Conservation (phyloP, 108 stramenopile genomes). For the Conticribra guillardii region DNA sequence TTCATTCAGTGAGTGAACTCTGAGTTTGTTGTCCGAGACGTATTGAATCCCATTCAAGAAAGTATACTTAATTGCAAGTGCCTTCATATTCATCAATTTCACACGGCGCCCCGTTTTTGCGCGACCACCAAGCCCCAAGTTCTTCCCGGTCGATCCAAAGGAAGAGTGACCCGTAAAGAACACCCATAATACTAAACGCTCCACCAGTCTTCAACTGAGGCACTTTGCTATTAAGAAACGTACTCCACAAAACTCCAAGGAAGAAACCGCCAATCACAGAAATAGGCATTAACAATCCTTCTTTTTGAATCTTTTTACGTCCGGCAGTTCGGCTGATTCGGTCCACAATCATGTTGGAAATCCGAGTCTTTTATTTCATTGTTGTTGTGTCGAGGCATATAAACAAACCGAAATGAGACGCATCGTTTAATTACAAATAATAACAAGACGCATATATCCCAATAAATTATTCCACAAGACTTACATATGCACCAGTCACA, state of each 20-base stretch:
- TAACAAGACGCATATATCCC: too few species aligned
- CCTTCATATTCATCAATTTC: slow-evolving; percentile 22
- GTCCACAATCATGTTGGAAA: slow-evolving; percentile 53
- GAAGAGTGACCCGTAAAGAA: slow-evolving; percentile 52
- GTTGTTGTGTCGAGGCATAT: too few species aligned
- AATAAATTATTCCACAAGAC: too few species aligned
- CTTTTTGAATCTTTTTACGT: slow-evolving; percentile 45
- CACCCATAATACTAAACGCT: slow-evolving; percentile 53
- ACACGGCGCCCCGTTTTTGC: slow-evolving; percentile 35
- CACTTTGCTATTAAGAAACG: slow-evolving; percentile 17
- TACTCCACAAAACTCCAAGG: slow-evolving; percentile 43
- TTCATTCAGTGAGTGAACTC: too few species aligned
- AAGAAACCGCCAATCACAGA: slow-evolving; percentile 55
- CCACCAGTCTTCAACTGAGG: slow-evolving; percentile 36
- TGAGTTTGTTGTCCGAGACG: too few species aligned
- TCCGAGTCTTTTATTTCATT: too few species aligned
- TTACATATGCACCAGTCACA: slow-evolving; percentile 65
- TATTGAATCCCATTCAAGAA: too few species aligned
- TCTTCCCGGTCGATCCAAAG: slow-evolving; percentile 53
- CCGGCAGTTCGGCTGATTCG: slow-evolving; percentile 51
- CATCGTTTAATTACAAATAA: too few species aligned
- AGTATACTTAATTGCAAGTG: slow-evolving; percentile 4
- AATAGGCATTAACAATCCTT: slow-evolving; percentile 43
- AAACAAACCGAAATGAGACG: too few species aligned
- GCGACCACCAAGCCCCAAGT: slow-evolving; percentile 42